Evolutionary conservation across 176 grass and related monocot genomes (phyloP), one percentile per base, ranked within the genome.

Genomic region (Triticum dicoccoides): DNA sequence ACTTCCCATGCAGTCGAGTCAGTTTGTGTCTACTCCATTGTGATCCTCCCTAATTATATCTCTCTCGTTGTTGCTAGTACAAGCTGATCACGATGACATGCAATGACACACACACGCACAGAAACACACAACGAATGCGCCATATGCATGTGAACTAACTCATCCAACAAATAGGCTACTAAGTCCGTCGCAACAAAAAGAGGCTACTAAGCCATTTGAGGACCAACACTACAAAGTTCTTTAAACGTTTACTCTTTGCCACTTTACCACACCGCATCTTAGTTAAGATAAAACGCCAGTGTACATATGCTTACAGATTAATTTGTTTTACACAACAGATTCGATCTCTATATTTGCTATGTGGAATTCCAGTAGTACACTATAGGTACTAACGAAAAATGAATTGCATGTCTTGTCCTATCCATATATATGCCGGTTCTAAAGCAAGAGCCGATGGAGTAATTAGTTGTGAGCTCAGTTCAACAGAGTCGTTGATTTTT

Each of bases 1-100:
- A 80, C 52, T 83, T 87, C 74, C 73, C 84, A 80, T 83, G 84
- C 73, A 83, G 17, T 80, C 20, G 11, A 77, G 80, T 58, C 78
- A 82, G 79, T 76, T 45, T 56, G 34, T 82, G 86, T 88, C 71
- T 82, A 33, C 47, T 82, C 76, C 79, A 7, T 34, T 82, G 61
- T 24, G 51, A 78, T 85, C 80, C 34, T 69, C 80, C 80, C 81
- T 72, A 86, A 76, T 67, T 75, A 24, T 64, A 24, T 64, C 39
- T 63, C 41, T 29, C 79, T 27, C 44, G 9, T n/a, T 9, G 45
- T 35, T 76, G 35, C 37, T 52, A 52, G 54, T 58, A 21, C 52
- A 76, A 45, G 17, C 9, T 73, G 25, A 84, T 65, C 59, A 64
- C 5, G 5, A 86, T 35, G 52, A 62, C 30, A 38, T 51, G 69